Evolutionary conservation across 2,329 filamentous ascomycete species (phyloP).

Genomic region (Cercospora zeina): DNA sequence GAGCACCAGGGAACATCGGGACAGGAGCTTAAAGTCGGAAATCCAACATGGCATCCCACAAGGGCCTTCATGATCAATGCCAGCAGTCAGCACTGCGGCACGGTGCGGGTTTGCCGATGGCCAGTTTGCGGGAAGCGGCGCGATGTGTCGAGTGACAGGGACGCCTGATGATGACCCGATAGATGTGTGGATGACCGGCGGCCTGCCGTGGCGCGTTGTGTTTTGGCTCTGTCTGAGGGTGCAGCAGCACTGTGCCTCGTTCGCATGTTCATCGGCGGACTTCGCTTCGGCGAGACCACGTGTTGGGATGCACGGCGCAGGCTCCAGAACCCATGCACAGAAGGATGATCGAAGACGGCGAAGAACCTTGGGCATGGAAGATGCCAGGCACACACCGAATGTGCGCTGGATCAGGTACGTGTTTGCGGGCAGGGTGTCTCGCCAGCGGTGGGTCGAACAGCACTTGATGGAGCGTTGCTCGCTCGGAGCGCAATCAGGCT

Average conservation of each 20-base stretch:
- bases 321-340: conserved; percentile 15
- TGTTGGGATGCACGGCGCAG: conserved; percentile 10
- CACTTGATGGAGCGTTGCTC: not conserved
- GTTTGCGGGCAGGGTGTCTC: not conserved
- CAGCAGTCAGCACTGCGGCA: not conserved
- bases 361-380: conserved; percentile 17
- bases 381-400: not conserved
- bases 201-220: not conserved
- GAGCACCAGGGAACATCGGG: conserved; percentile 7
- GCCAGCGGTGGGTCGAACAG: not conserved
- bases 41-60: not conserved
- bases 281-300: conserved; percentile 12
- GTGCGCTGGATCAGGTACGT: conserved; percentile 7
- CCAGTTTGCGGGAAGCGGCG: not conserved
- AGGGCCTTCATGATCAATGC: not conserved
- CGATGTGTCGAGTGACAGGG: not conserved
- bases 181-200: not conserved
- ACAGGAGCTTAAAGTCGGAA: conserved; percentile 10
- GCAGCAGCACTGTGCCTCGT: not conserved
- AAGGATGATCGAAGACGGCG: conserved; percentile 22
- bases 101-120: not conserved
- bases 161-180: not conserved
- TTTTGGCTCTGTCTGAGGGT: not conserved
- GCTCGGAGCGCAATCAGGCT: too few species aligned
- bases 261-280: conserved; percentile 9